Evolutionary conservation across 2,329 filamentous ascomycete genomes (phyloP).

Genomic region (Didymella arachidicola): DNA sequence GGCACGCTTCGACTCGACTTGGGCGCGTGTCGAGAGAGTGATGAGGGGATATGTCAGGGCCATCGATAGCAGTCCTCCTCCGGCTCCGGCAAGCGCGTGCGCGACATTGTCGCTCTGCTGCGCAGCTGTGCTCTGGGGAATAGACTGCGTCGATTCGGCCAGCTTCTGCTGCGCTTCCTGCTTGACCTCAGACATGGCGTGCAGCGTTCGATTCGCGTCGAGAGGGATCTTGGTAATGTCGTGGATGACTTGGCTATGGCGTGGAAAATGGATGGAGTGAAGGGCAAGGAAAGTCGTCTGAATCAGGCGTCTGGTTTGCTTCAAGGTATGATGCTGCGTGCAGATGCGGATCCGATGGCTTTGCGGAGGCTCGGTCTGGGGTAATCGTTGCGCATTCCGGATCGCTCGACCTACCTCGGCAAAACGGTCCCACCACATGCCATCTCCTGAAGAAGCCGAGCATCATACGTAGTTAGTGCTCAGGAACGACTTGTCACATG

Average conservation of each 20-base stretch:
- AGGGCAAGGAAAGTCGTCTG: not conserved
- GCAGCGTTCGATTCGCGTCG: conserved; percentile 3
- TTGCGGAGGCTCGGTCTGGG: conserved; percentile 31
- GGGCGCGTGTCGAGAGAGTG: conserved; percentile 94
- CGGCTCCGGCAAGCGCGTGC: conserved; percentile 90
- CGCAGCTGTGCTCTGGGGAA: conserved; percentile 67
- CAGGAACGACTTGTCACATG: conserved; percentile 12
- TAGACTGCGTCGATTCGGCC: conserved; percentile 43
- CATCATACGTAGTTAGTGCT: conserved; percentile 17
- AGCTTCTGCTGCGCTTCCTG: conserved; percentile 47
- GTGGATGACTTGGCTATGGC: not conserved
- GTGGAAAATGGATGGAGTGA: not conserved
- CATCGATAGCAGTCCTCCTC: conserved; percentile 95
- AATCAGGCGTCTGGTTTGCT: conserved; percentile 3
- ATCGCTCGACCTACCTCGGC: conserved; percentile 40
- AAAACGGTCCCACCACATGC: conserved; percentile 24
- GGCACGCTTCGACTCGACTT: conserved; percentile 95
- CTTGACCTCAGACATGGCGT: conserved; percentile 42
- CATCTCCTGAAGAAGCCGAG: conserved; percentile 24
- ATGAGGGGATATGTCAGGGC: conserved; percentile 94
- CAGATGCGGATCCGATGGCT: conserved; percentile 29
- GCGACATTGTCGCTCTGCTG: conserved; percentile 97
- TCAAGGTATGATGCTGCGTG: conserved; percentile 23
- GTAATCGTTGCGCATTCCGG: conserved; percentile 38
- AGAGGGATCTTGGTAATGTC: not conserved